Base-by-base conservation (phyloP, 257 asterid species). In the Petunia secreta region DNA sequence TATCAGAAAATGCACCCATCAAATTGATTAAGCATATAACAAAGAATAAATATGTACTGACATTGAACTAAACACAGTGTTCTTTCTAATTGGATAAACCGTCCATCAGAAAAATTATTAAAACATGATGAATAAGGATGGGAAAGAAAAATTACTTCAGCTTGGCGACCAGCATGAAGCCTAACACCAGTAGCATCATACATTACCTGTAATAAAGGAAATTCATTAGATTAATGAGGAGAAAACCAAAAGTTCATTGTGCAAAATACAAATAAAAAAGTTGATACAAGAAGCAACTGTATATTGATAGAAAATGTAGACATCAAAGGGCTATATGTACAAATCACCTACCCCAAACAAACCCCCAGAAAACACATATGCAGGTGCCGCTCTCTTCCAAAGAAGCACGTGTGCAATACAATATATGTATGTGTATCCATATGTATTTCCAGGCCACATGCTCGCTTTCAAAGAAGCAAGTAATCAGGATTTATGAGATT, bases 151-250 rank as follows among this genome's bases (percentile, higher is more conserved):
- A 88, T 87, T 85, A 95, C 99, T 91, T 93, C 98, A 85, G 99
- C 99, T 85, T 95, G 99, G 50, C 99, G 92, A 63, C 98, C 97
- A 81, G 99, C 97, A 90, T 93, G 99, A 83, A 90, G 94, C 85
- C 99, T 92, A 86, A 93, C 88, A 5, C 98, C 98, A 38, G 97
- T 92, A 81, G 99, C 99, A 80, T 95, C 99, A 59, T 95, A 93
- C 98, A 93, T 95, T 66, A 95, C 99, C 99, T 95, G 92, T 39
- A 87, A 84, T 48, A 83, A 62, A 79, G 74, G 62, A 75, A 54
- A 65, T 16, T 6, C 59, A 68, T 91, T 41, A 88, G 88, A 79
- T 75, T 63, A 77, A n/a, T 11, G 77, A 5, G 34, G 6, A 8
- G 58, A 46, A 71, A n/a, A 68, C 6, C 11, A 48, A 1, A 69